phyloP scores from a whole-genome alignment of 371 early-diverging fungal genomes.

The Zychaea mexicana region DNA sequence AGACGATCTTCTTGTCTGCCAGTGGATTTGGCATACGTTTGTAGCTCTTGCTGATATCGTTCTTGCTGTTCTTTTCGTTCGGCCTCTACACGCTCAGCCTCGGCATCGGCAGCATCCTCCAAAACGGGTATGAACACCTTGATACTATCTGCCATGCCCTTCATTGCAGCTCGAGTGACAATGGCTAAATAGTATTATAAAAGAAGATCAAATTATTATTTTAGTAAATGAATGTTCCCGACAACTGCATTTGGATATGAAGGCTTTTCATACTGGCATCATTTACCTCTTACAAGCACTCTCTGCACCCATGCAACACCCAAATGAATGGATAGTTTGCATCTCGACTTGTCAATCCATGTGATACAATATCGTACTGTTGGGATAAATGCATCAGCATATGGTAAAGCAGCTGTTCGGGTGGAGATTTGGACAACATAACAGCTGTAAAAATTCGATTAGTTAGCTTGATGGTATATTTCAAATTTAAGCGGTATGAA shows the following conservation, averaged over 20 bases:
- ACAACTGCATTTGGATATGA: too few relatives aligned
- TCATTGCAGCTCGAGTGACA: constrained; percentile 44
- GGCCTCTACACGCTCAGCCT: not conserved
- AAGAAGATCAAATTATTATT: too few relatives aligned
- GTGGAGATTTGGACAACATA: constrained; percentile 50
- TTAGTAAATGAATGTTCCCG: not conserved
- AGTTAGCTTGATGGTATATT: not conserved
- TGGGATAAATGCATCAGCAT: constrained; percentile 65
- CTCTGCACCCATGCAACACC: constrained; percentile 62
- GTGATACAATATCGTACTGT: constrained; percentile 61
- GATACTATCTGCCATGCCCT: constrained; percentile 42
- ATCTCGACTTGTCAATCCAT: constrained; percentile 40
- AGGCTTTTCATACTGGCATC: too few relatives aligned
- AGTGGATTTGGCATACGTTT: too few relatives aligned
- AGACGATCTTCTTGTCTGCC: too few relatives aligned
- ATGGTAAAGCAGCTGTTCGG: constrained; percentile 53
- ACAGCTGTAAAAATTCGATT: constrained; percentile 19
- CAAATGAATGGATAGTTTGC: constrained; percentile 51
- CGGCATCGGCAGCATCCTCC: constrained; percentile 10
- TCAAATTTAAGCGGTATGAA: too few relatives aligned
- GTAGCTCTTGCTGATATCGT: too few relatives aligned
- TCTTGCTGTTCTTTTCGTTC: constrained; percentile 1
- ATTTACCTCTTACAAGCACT: constrained; percentile 55
- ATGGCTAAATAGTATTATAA: constrained; percentile 20
- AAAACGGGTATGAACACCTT: constrained; percentile 30